Evolutionary conservation across 495 filamentous ascomycete species (phyloP).

Genomic region (Melanomma pulvis-pyrius): DNA sequence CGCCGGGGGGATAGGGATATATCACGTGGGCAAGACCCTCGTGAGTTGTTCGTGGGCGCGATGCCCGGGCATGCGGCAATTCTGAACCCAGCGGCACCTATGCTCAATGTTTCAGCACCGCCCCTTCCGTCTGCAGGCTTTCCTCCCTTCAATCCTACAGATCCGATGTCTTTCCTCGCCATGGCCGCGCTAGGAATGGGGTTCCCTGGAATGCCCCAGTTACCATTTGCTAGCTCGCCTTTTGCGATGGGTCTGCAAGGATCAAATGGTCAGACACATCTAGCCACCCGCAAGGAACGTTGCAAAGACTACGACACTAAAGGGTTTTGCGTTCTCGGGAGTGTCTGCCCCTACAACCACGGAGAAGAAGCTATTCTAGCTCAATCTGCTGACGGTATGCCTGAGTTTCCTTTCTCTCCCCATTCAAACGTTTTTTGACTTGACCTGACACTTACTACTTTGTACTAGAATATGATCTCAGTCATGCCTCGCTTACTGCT

Average conservation of each 20-base stretch:
- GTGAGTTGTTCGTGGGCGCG: not conserved
- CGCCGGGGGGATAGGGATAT: slow-evolving; percentile 57
- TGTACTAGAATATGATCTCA: slow-evolving; percentile 78
- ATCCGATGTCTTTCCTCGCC: slow-evolving; percentile 68
- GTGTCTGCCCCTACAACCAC: slow-evolving; percentile 81
- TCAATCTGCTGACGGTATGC: slow-evolving; percentile 3
- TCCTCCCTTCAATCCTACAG: slow-evolving; percentile 59
- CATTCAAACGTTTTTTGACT: slow-evolving; percentile 18
- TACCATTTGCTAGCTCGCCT: slow-evolving; percentile 47
- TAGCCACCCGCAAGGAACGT: slow-evolving; percentile 54
- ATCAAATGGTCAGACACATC: slow-evolving; percentile 38
- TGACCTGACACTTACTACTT: not conserved
- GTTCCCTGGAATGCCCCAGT: slow-evolving; percentile 55
- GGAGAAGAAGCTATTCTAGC: slow-evolving; percentile 58
- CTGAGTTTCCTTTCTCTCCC: not conserved
- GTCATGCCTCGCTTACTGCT: slow-evolving; percentile 57
- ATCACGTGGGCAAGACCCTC: slow-evolving; percentile 7
- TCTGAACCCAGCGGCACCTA: slow-evolving; percentile 22
- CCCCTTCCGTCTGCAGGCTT: slow-evolving; percentile 51
- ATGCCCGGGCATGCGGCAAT: not conserved
- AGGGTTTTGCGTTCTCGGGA: slow-evolving; percentile 79
- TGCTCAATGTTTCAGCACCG: slow-evolving; percentile 59
- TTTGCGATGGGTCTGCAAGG: slow-evolving; percentile 15
- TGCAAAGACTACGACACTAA: slow-evolving; percentile 89
- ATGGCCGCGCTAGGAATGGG: slow-evolving; percentile 63